Percentiles rank a stretch among this genome's conserved stretches.
Conservation (phyloP, 2,329 filamentous ascomycete species). For the Zasmidium citrigriseum region DNA sequence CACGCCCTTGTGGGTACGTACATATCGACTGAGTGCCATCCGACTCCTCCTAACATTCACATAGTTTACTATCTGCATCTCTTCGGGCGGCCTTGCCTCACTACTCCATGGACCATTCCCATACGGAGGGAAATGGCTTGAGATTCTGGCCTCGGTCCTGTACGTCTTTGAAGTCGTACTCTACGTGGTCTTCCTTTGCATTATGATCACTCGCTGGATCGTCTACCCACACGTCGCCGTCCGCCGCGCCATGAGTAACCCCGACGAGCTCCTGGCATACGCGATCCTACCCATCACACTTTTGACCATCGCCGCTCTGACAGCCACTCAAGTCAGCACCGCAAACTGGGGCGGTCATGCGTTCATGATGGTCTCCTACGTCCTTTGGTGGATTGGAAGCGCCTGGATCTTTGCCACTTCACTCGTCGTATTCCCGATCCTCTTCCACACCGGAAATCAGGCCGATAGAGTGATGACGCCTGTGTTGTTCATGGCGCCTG, state of each 20-base stretch:
- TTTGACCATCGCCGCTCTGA: slow-evolving; percentile 14
- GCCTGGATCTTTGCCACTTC: slow-evolving; percentile 11
- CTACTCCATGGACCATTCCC: slow-evolving; percentile 14
- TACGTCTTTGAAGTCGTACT: slow-evolving; percentile 10
- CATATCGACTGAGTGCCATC: background rate
- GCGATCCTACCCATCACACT: slow-evolving; percentile 15
- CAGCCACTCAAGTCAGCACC: slow-evolving; percentile 11
- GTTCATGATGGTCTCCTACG: slow-evolving; percentile 19
- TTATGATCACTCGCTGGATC: slow-evolving; percentile 5
- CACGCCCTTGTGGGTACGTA: slow-evolving; percentile 7
- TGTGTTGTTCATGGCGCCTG: slow-evolving; percentile 14
- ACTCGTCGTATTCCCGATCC: slow-evolving; percentile 11
- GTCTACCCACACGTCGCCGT: slow-evolving; percentile 12
- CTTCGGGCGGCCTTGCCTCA: slow-evolving; percentile 10
- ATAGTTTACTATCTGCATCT: slow-evolving; percentile 12
- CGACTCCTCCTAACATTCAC: background rate
- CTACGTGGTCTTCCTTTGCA: slow-evolving; percentile 11
- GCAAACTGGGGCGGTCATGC: slow-evolving; percentile 18
- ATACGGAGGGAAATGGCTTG: slow-evolving; percentile 10
- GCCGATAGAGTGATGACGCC: slow-evolving; percentile 5
- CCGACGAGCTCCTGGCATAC: slow-evolving; percentile 11
- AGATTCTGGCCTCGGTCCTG: slow-evolving; percentile 8
- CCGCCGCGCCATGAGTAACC: slow-evolving; percentile 4
- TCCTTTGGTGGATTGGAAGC: slow-evolving; percentile 18
- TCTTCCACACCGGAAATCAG: slow-evolving; percentile 13